A percentile compares a stretch with the other conserved stretches of the same genome.
These are phyloP conservation scores for Gossypium mustelinum DNA, from an alignment of 345 rosid genomes.

Conservation along the genomic window DNA sequence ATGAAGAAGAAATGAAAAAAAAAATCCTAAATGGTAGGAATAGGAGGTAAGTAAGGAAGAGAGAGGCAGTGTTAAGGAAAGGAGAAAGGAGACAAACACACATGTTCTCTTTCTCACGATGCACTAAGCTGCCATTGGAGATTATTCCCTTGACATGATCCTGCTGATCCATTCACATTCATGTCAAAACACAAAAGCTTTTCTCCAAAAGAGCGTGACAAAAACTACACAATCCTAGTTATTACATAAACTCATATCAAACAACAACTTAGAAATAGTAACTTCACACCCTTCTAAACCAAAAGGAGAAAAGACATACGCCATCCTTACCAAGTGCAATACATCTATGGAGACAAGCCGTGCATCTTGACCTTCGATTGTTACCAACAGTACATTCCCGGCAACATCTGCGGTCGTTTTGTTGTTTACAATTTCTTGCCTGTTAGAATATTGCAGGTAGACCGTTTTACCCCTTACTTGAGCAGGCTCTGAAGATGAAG, in stretches of 20 bases:
- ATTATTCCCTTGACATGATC: conserved; percentile 91
- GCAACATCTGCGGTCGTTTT: conserved; percentile 97
- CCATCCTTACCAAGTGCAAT: conserved; percentile 78
- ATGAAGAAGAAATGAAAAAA: conserved; percentile 22
- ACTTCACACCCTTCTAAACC: conserved; percentile 33
- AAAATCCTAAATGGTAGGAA: conserved; percentile 44
- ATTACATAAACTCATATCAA: background rate
- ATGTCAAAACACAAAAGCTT: conserved; percentile 62
- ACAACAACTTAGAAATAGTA: conserved; percentile 29
- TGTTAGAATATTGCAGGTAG: conserved; percentile 92
- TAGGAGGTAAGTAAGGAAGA: conserved; percentile 69
- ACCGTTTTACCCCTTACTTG: conserved; percentile 99
- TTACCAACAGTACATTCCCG: conserved; percentile 90
- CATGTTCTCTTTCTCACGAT: conserved; percentile 93
- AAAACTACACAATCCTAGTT: background rate
- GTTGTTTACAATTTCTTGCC: conserved; percentile 98
- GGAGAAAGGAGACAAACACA: conserved; percentile 99
- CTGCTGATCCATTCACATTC: conserved; percentile 98
- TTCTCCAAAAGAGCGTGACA: conserved; percentile 44
- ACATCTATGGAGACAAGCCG: conserved; percentile 99
- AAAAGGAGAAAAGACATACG: conserved; percentile 17
- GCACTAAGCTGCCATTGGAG: conserved; percentile 99
- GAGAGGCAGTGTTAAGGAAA: conserved; percentile 83
- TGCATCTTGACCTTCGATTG: conserved; percentile 92
- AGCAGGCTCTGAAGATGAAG: conserved; percentile 97